Evolutionary conservation across 1,139 yeast species (phyloP).

Genomic region (Candida sanyaensis): DNA sequence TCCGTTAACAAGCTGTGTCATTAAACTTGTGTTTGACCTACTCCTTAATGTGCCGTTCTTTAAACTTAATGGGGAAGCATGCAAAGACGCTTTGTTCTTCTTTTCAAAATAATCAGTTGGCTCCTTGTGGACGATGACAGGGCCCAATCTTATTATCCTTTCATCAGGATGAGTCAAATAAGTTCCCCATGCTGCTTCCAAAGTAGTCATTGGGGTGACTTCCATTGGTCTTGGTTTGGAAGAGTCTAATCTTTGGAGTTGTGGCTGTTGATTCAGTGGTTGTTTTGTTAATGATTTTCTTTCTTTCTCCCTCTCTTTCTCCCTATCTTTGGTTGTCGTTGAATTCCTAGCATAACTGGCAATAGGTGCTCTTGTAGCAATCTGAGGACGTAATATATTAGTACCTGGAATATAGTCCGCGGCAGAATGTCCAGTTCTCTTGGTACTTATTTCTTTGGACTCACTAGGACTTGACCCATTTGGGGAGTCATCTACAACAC

Average conservation of each 20-base stretch:
- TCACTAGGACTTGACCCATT: conserved; percentile 11
- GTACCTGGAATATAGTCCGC: conserved; percentile 58
- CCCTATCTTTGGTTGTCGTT: conserved; percentile 3
- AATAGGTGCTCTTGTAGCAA: conserved; percentile 41
- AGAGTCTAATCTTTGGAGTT: conserved; percentile 14
- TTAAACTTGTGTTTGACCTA: conserved; percentile 29
- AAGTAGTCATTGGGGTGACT: conserved; percentile 55
- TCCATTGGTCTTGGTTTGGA: conserved; percentile 34
- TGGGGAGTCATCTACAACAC: conserved; percentile 16
- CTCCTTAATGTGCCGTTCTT: conserved; percentile 24
- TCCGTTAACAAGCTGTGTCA: conserved; percentile 62
- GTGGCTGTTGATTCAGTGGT: conserved; percentile 4
- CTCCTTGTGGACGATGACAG: conserved; percentile 37
- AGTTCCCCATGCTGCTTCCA: conserved; percentile 71
- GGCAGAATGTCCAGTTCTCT: conserved; percentile 8
- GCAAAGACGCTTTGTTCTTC: conserved; percentile 56
- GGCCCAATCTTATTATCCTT: conserved; percentile 68
- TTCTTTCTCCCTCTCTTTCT: conserved; percentile 1
- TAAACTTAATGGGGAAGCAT: conserved; percentile 60
- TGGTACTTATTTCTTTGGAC: conserved; percentile 6
- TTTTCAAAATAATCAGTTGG: conserved; percentile 55
- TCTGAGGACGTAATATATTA: conserved; percentile 55
- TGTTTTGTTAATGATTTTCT: conserved; percentile 3
- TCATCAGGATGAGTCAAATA: conserved; percentile 66
- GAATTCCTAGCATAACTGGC: conserved; percentile 8